Percentiles rank a stretch among this genome's conserved stretches.
phyloP scores from a whole-genome alignment of 2,329 filamentous ascomycete species.

The Akanthomyces dipterigenus region DNA sequence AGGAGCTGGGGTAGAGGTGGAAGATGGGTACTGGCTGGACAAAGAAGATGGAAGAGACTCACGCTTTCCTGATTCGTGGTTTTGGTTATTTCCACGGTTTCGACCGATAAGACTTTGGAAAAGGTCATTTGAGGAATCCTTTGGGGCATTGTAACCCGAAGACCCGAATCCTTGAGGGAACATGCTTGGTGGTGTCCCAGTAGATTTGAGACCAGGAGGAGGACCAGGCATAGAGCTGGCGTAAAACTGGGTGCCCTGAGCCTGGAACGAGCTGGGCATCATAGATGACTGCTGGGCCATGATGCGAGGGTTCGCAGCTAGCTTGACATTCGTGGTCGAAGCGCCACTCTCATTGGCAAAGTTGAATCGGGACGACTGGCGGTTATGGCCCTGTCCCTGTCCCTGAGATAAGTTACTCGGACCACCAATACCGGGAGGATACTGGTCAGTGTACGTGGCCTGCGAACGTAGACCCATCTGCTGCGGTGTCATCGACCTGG shows the following conservation, averaged over 20 bases:
- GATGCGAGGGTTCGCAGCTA: slow-evolving; percentile 69
- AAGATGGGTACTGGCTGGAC: slow-evolving; percentile 78
- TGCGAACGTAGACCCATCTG: slow-evolving; percentile 66
- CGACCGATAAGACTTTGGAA: slow-evolving; percentile 76
- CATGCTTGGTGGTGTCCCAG: slow-evolving; percentile 89
- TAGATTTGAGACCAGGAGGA: slow-evolving; percentile 90
- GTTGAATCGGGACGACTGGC: slow-evolving; percentile 80
- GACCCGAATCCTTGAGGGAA: slow-evolving; percentile 86
- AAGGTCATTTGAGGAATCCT: slow-evolving; percentile 60
- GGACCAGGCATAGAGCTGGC: slow-evolving; percentile 82
- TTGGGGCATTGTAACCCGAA: slow-evolving; percentile 61
- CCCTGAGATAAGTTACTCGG: slow-evolving; percentile 40
- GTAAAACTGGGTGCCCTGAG: slow-evolving; percentile 67
- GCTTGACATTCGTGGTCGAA: slow-evolving; percentile 55
- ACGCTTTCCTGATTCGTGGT: slow-evolving; percentile 89
- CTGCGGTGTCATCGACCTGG: slow-evolving; percentile 72
- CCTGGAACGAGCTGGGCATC: slow-evolving; percentile 63
- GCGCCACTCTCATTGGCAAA: slow-evolving; percentile 69
- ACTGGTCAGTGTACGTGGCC: slow-evolving; percentile 50
- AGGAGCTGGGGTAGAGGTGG: slow-evolving; percentile 78
- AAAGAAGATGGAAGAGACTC: slow-evolving; percentile 95
- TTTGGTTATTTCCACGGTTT: slow-evolving; percentile 60
- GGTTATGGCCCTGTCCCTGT: slow-evolving; percentile 59
- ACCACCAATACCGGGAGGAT: slow-evolving; percentile 51
- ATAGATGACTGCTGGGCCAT: slow-evolving; percentile 84